Conservation (phyloP, 2,329 filamentous ascomycete genomes). For the Aureobasidium sp. region DNA sequence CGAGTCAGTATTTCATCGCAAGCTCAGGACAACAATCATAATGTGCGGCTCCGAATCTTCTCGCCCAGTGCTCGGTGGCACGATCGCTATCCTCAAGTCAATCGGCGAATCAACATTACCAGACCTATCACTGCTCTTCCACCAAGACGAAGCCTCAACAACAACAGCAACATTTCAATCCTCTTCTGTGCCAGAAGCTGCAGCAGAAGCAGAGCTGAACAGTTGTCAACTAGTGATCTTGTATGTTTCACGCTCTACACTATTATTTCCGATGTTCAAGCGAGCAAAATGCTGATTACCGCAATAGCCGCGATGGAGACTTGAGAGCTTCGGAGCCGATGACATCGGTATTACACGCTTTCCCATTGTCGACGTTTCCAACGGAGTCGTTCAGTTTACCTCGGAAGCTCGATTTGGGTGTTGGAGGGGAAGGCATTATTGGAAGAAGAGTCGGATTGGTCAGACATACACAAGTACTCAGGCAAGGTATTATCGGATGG, state of each 20-base stretch:
- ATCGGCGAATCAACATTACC: slow-evolving; percentile 8
- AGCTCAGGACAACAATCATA: not conserved
- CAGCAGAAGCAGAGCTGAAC: not conserved
- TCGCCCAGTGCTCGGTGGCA: slow-evolving; percentile 22
- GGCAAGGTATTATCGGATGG: slow-evolving; percentile 25
- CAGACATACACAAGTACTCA: slow-evolving; percentile 11
- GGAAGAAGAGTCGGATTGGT: slow-evolving; percentile 24
- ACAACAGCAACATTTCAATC: slow-evolving; percentile 22
- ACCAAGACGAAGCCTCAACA: slow-evolving; percentile 2
- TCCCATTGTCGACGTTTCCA: not conserved
- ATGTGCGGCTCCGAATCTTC: slow-evolving; percentile 22
- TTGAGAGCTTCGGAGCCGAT: slow-evolving; percentile 11
- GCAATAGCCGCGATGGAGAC: slow-evolving; percentile 23
- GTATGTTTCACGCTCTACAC: slow-evolving; percentile 11
- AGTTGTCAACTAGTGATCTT: slow-evolving; percentile 21
- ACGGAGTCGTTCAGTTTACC: slow-evolving; percentile 19
- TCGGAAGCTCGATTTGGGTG: slow-evolving; percentile 22
- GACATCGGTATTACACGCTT: slow-evolving; percentile 5
- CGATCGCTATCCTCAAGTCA: slow-evolving; percentile 24
- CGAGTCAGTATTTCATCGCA: not conserved
- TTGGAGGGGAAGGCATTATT: slow-evolving; percentile 24
- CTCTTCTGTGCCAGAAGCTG: not conserved
- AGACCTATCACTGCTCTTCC: slow-evolving; percentile 22
- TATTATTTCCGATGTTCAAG: not conserved
- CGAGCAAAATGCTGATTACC: not conserved